Percentiles rank a stretch among this genome's conserved stretches.
Evolutionary conservation across 345 rosid genomes (phyloP).

Genomic region (Cardamine chenopodiifolia): DNA sequence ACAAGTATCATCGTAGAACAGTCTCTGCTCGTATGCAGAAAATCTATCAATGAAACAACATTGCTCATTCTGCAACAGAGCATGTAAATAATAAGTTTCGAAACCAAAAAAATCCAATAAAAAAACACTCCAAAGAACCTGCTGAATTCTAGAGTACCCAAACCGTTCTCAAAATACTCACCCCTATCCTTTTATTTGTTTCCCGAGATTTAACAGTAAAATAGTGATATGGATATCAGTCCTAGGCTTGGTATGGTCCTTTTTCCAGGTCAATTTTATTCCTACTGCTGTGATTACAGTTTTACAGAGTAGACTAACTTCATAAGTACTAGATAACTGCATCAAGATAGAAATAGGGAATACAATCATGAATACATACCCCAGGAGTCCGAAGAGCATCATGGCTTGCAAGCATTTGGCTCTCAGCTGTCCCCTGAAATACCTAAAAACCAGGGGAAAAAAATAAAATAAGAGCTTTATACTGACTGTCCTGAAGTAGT

Average conservation of each 20-base stretch:
- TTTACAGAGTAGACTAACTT: neutral
- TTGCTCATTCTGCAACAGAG: constrained; percentile 5
- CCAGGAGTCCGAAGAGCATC: constrained; percentile 72
- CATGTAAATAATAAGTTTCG: neutral
- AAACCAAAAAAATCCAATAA: neutral
- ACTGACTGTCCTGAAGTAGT: neutral
- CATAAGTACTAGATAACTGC: neutral
- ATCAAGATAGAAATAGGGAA: neutral
- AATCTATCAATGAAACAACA: constrained; percentile 8
- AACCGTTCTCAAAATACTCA: neutral
- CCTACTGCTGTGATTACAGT: neutral
- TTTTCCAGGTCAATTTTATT: neutral
- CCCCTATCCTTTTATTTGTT: neutral
- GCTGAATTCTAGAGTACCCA: no score
- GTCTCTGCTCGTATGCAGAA: neutral
- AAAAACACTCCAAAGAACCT: no score
- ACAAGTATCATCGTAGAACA: neutral
- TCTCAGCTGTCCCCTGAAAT: constrained; percentile 59
- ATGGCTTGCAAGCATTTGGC: constrained; percentile 49
- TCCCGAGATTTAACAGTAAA: neutral
- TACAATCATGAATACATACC: constrained; percentile 53
- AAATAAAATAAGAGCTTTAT: neutral
- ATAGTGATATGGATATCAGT: no score
- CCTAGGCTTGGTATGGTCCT: neutral
- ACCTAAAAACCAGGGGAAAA: constrained; percentile 45